A percentile compares a stretch with the other conserved stretches of the same genome.
phyloP scores from a whole-genome alignment of 768 basidiomycete genomes.

The Amanita jacksonii region DNA sequence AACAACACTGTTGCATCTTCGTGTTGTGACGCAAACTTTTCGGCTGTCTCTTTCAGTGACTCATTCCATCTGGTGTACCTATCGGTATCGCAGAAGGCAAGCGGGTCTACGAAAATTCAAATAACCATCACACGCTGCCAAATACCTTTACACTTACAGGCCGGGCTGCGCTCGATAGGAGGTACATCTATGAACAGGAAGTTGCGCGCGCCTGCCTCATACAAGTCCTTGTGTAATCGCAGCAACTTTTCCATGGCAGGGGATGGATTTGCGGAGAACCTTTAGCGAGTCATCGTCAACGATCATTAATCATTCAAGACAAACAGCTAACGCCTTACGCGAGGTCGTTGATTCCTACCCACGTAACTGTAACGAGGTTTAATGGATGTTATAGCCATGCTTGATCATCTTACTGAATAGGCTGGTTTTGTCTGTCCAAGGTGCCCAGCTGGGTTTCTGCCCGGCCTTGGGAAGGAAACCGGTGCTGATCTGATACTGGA shows the following conservation, averaged over 20 bases:
- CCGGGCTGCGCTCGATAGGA: conserved; percentile 41
- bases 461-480: conserved; percentile 31
- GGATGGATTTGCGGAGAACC: conserved; percentile 15
- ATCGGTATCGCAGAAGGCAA: background rate
- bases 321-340: conserved; percentile 30
- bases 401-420: conserved; percentile 33
- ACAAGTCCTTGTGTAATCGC: conserved; percentile 36
- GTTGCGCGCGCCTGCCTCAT: conserved; percentile 38
- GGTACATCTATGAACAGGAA: conserved; percentile 57
- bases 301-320: background rate
- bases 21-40: conserved; percentile 29
- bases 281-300: conserved; percentile 5
- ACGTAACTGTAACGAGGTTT: conserved; percentile 34
- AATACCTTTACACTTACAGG: conserved; percentile 18
- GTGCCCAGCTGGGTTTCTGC: conserved; percentile 24
- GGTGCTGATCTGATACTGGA: conserved; percentile 28
- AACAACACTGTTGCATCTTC: conserved; percentile 36
- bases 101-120: background rate
- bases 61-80: conserved; percentile 35
- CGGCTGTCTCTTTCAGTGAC: conserved; percentile 21
- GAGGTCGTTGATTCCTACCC: conserved; percentile 64
- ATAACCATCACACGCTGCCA: background rate
- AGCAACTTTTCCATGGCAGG: conserved; percentile 28
- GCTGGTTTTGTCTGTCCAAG: conserved; percentile 33
- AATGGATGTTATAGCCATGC: background rate